Evolutionary conservation across 106 monocot genomes (phyloP), one percentile per base, ranked within the genome.

Genomic region (Acanthochlamys bracteata): DNA sequence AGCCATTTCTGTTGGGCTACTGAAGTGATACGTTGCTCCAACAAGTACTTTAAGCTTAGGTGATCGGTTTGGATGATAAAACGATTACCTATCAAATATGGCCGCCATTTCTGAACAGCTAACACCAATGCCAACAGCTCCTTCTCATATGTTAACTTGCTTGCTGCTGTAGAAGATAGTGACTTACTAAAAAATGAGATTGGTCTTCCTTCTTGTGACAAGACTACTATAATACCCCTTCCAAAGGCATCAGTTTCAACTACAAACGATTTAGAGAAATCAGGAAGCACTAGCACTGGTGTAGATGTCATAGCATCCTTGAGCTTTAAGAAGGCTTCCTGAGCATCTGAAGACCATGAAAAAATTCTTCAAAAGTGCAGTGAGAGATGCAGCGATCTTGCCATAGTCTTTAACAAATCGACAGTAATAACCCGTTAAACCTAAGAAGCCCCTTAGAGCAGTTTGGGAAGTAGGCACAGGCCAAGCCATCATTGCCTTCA

Each of bases 341-440:
- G 21, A 24, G 59, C 22, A 20, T 4, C 22, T 7, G 4, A 4
- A 15, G 69, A 33, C 73, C 73, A 73, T 0, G 6, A 13, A 41
- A 72, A 67, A 1, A 13, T 77, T 77, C 41, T 42, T 33, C 7
- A 77, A 41, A 3, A 65, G 1, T 0, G 23, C 11, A 13, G 61
- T 71, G 0, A 72, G 40, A 17, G 72, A 59, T 14, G 19, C 20
- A 0, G 20, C 39, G 0, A 78, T 71, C 10, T 14, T 42, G 0
- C 53, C 42, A 57, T 61, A 78, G 11, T 56, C n/a, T 16, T 61
- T 52, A 21, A 72, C 40, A 17, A 71, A 71, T 17, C 52, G 33
- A 0, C 60, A 19, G 9, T 77, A 77, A 19, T 71, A 77, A 0
- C 71, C 52, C 0, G 66, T 20, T 0, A 66, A 25, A 0, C 76